Conservation (phyloP, 192 early-diverging fungal genomes). For the Allomyces arbusculus region DNA sequence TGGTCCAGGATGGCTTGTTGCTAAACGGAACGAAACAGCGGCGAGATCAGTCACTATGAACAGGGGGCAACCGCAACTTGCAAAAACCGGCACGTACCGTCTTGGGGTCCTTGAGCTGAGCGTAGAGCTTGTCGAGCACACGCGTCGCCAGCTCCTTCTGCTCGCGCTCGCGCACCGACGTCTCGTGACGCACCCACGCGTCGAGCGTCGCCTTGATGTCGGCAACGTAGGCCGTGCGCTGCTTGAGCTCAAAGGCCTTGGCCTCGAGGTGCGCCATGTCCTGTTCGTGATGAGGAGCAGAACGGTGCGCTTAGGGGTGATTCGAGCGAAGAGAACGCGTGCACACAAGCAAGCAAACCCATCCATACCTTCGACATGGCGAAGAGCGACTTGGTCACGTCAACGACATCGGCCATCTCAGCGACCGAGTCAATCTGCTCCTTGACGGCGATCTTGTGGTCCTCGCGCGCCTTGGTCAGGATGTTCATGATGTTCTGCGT, state of each 20-base stretch:
- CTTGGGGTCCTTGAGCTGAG: slow-evolving; percentile 45
- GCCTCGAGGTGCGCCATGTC: slow-evolving; percentile 86
- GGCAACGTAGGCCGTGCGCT: slow-evolving; percentile 50
- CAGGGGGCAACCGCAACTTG: no score
- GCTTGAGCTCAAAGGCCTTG: slow-evolving; percentile 86
- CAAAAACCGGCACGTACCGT: slow-evolving; percentile 11
- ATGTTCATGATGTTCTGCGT: slow-evolving; percentile 56
- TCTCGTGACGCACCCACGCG: slow-evolving; percentile 94
- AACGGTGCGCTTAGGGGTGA: background rate
- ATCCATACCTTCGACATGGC: slow-evolving; percentile 72
- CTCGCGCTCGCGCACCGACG: slow-evolving; percentile 74
- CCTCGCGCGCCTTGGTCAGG: slow-evolving; percentile 60
- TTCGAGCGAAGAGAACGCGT: no score
- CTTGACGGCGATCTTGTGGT: slow-evolving; percentile 79
- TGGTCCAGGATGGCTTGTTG: slow-evolving; percentile 37
- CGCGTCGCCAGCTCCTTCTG: slow-evolving; percentile 67
- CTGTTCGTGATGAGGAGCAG: slow-evolving; percentile 7
- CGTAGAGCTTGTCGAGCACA: slow-evolving; percentile 65
- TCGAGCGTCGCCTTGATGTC: slow-evolving; percentile 81
- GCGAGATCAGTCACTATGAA: background rate
- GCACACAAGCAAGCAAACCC: background rate
- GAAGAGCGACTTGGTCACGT: slow-evolving; percentile 81
- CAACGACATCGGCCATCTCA: slow-evolving; percentile 80
- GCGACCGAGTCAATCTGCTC: slow-evolving; percentile 77
- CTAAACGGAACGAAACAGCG: slow-evolving; percentile 5